Percentiles rank a stretch among this genome's conserved stretches.
These are phyloP conservation scores for Entonaema liquescens DNA, from an alignment of 495 filamentous ascomycete species.

Conservation along the genomic window DNA sequence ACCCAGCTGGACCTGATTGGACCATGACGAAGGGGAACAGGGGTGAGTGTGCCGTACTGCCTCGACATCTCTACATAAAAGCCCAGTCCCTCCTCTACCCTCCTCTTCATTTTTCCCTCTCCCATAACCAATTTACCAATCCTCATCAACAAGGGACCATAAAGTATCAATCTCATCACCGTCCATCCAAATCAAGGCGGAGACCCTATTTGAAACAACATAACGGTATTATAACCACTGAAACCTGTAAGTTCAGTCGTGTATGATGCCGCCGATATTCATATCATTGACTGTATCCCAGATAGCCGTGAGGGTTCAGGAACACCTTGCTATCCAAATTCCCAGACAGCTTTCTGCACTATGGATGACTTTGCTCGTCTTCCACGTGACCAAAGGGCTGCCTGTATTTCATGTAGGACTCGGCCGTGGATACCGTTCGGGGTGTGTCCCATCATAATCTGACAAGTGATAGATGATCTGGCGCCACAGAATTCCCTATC, in stretches of 20 bases:
- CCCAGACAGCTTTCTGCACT: background rate
- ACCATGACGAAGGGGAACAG: background rate
- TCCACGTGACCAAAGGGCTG: slow-evolving; percentile 17
- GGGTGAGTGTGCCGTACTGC: slow-evolving; percentile 26
- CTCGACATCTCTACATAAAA: slow-evolving; percentile 39
- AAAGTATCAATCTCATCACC: slow-evolving; percentile 17
- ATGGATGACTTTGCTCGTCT: slow-evolving; percentile 1
- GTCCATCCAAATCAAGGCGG: slow-evolving; percentile 18
- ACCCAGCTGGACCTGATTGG: slow-evolving; percentile 33
- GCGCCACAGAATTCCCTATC: background rate
- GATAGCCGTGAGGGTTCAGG: background rate
- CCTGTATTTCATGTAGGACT: slow-evolving; percentile 23
- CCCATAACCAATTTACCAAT: slow-evolving; percentile 5
- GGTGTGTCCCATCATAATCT: slow-evolving; percentile 6
- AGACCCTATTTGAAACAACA: background rate
- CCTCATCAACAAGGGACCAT: slow-evolving; percentile 25
- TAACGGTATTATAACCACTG: slow-evolving; percentile 4
- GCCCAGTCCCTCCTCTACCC: slow-evolving; percentile 29
- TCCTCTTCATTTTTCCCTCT: slow-evolving; percentile 29
- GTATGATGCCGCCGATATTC: background rate
- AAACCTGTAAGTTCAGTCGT: slow-evolving; percentile 21
- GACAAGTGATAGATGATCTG: slow-evolving; percentile 22
- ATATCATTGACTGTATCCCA: slow-evolving; percentile 6
- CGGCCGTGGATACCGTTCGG: background rate
- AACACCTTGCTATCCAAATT: background rate